Percentiles rank a stretch among this genome's conserved stretches.
Evolutionary conservation across 331 rosid species (phyloP).

Genomic region (Erythrophleum ivorense): DNA sequence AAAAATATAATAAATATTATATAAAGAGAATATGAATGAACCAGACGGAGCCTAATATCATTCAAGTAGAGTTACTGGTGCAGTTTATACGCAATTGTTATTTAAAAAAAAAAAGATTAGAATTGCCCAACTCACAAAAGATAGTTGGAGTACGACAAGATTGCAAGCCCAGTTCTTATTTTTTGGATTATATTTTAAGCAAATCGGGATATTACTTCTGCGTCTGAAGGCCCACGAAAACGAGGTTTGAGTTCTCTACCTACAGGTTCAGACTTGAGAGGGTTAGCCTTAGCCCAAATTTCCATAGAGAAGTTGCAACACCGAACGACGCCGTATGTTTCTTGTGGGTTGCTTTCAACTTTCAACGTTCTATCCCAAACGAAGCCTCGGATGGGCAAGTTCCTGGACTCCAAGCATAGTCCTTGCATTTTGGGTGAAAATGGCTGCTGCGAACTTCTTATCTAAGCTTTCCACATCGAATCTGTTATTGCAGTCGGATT

Average conservation of each 20-base stretch:
- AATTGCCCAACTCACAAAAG: not conserved
- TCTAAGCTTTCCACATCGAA: constrained; percentile 41
- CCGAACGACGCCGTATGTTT: not conserved
- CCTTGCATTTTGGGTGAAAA: constrained; percentile 23
- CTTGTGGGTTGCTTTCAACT: not conserved
- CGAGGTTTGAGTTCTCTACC: not conserved
- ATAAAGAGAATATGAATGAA: too few species aligned
- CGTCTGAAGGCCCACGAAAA: not conserved
- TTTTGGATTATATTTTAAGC: not conserved
- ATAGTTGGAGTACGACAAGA: not conserved
- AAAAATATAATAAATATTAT: too few species aligned
- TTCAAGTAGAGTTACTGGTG: too few species aligned
- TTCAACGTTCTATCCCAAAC: not conserved
- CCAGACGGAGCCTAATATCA: too few species aligned
- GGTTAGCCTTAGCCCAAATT: constrained; percentile 8
- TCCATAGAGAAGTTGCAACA: not conserved
- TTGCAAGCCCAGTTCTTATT: not conserved
- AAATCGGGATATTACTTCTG: too few species aligned
- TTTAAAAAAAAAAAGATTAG: too few species aligned
- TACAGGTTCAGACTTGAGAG: not conserved
- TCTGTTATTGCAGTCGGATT: constrained; percentile 14
- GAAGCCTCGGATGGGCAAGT: not conserved
- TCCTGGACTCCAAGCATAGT: not conserved
- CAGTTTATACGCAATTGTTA: too few species aligned
- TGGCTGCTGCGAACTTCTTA: constrained; percentile 54